Conservation (phyloP, 768 basidiomycete genomes). For the Glaciozyma antarctica region DNA sequence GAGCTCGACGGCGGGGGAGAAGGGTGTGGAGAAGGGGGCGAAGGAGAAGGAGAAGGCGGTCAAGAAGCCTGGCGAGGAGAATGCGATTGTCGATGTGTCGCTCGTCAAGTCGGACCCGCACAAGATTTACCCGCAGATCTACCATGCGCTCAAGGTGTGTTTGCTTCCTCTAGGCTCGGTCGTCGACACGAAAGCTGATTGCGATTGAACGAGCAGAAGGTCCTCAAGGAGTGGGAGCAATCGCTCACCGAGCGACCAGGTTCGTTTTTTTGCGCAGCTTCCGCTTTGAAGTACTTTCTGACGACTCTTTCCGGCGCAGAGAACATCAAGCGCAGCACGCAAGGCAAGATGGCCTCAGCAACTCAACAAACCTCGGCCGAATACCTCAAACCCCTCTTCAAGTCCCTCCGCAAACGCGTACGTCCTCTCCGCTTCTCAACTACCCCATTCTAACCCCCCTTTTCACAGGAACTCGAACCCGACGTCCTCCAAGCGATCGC, state of each 20-base stretch:
- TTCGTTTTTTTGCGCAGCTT: conserved; percentile 39
- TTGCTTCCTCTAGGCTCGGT: not conserved
- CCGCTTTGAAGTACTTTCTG: not conserved
- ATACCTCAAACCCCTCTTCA: conserved; percentile 94
- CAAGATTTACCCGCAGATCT: conserved; percentile 92
- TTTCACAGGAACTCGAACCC: conserved; percentile 54
- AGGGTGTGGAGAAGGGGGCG: conserved; percentile 44
- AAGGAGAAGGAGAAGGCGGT: conserved; percentile 54
- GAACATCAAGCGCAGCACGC: conserved; percentile 71
- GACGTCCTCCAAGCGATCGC: conserved; percentile 75
- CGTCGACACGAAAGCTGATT: not conserved
- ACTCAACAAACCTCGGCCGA: conserved; percentile 92
- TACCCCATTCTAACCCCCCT: not conserved
- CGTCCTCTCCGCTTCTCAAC: conserved; percentile 36
- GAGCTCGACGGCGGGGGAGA: conserved; percentile 23
- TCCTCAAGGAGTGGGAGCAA: conserved; percentile 91
- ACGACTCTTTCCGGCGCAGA: conserved; percentile 45
- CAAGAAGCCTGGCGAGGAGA: conserved; percentile 45
- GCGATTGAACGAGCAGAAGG: conserved; percentile 37
- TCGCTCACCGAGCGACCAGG: conserved; percentile 90
- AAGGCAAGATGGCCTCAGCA: conserved; percentile 88
- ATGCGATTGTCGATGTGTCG: conserved; percentile 62
- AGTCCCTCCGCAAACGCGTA: conserved; percentile 74
- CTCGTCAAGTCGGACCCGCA: conserved; percentile 85
- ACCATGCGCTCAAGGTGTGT: conserved; percentile 71